Base-by-base conservation (phyloP, 1,139 yeast species). In the Blastobotrys illinoisensis region DNA sequence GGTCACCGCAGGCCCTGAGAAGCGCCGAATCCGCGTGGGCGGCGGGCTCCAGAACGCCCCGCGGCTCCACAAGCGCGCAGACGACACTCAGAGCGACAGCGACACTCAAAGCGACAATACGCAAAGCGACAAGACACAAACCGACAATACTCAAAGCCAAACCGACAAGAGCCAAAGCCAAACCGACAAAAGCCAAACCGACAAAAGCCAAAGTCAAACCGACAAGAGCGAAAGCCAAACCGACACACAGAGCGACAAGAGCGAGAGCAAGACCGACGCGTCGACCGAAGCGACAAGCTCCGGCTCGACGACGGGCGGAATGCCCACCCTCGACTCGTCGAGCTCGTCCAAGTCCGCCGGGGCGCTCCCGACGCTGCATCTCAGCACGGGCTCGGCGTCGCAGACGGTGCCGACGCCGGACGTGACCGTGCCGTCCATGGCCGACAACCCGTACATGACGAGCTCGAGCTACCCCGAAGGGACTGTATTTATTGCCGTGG, bases 401-500 rank as follows among this genome's bases (percentile, higher is more conserved):
- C 9, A 16, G 11, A 16, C 48, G 13, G 20, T 62, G 1, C 60
- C 84, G 11, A 78, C 83, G 0, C 89, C 90, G 0, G 64, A 79
- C 0, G 76, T 86, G n/a, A 74, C 80, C 1, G 86, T 87, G 3
- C 95, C 95, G 0, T 72, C 83, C 26, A 64, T 66, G 24, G 75
- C 75, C 44, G 64, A 67, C 47, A 87, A 87, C 68, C 96, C 96
- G 9, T 83, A 78, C 64, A 75, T 88, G 43, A 69, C 78, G 59
- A 70, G 75, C 51, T 73, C 80, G 11, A 68, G 65, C 36, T 74
- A 77, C 52, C 87, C 89, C 1, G 76, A 79, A 52, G 95, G 96
- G 1, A 85, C 93, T 0, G 90, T 88, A 2, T 88, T 87, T 69
- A 87, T 88, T 58, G 87, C 88, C 0, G 86, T 86, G 26, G 96